Base-by-base conservation (phyloP, 1,139 yeast genomes). In the Blastobotrys proliferans region DNA sequence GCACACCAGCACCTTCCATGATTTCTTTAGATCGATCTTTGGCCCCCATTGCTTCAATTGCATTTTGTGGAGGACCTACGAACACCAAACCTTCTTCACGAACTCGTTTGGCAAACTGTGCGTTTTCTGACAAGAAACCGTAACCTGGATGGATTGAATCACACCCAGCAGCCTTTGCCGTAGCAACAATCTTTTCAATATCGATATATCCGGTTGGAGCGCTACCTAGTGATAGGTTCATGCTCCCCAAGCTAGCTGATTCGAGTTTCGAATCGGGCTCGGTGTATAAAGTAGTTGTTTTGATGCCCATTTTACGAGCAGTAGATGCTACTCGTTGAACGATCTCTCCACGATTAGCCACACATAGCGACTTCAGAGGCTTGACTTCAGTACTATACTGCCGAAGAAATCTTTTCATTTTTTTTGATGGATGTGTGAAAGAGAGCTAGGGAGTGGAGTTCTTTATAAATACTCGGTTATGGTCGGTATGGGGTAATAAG, bases 271-370 rank as follows among this genome's bases (percentile, higher is more conserved):
- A 55, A 50, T 72, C 76, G 35, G 73, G 74, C 25, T 60, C 65
- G 6, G 74, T 64, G 51, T 66, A 72, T 19, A 72, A 58, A 1
- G 70, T 66, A 20, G 72, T 62, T 14, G 75, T 62, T 29, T 60
- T 57, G 33, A 72, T 60, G 6, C 68, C 58, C 55, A 63, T 51
- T 44, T 61, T 55, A 42, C 65, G 56, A 42, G 76, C 73, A 1
- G 73, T 61, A 32, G 61, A 55, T 21, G 66, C 62, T 34, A 70
- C 70, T 31, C 76, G 55, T 50, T 70, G 68, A 19, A 74, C 74
- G 31, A 72, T 72, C 50, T 72, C 76, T 21, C 76, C 76, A 45
- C 76, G 62, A 50, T 71, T 71, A 29, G 76, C 76, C 30, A 71
- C 62, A 29, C 71, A 58, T 9, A 72, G 68, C 34, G 59, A 62